Evolutionary conservation across 2,329 filamentous ascomycete genomes (phyloP).

Genomic region (Alternaria viburni): DNA sequence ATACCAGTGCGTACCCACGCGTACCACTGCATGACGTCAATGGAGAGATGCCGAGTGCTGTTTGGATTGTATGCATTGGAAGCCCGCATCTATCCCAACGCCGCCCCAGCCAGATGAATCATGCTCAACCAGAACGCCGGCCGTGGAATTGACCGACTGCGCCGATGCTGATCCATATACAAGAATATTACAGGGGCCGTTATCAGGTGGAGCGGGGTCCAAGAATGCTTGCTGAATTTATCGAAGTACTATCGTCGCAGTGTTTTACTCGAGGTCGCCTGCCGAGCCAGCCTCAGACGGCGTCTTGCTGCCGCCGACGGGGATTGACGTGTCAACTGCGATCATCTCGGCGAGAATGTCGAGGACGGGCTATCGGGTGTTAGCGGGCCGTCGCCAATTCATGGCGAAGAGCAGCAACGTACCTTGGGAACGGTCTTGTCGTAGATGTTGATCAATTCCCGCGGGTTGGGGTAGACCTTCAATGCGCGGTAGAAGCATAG

Average conservation of each 20-base stretch:
- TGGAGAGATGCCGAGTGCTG: conserved; percentile 13
- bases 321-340: conserved; percentile 76
- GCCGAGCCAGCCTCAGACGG: conserved; percentile 44
- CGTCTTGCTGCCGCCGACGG: conserved; percentile 46
- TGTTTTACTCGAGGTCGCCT: conserved; percentile 42
- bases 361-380: conserved; percentile 72
- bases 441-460: conserved; percentile 94
- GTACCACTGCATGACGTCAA: conserved; percentile 27
- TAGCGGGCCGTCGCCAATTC: conserved; percentile 12
- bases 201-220: conserved; percentile 25
- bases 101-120: conserved; percentile 21
- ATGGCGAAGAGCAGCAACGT: conserved; percentile 21
- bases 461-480: conserved; percentile 95
- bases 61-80: conserved; percentile 26
- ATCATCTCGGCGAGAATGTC: conserved; percentile 99
- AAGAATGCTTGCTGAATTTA: conserved; percentile 20
- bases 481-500: conserved; percentile 97
- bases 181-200: conserved; percentile 43
- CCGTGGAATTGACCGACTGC: conserved; percentile 19
- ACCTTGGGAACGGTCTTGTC: conserved; percentile 99
- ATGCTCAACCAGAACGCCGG: conserved; percentile 37
- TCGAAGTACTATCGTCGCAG: conserved; percentile 4
- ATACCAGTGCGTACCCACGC: conserved; percentile 36
- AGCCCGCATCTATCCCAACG: conserved; percentile 27
- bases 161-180: conserved; percentile 44